Evolutionary conservation across 2,329 filamentous ascomycete species (phyloP).

Genomic region (Cadophora sp.): DNA sequence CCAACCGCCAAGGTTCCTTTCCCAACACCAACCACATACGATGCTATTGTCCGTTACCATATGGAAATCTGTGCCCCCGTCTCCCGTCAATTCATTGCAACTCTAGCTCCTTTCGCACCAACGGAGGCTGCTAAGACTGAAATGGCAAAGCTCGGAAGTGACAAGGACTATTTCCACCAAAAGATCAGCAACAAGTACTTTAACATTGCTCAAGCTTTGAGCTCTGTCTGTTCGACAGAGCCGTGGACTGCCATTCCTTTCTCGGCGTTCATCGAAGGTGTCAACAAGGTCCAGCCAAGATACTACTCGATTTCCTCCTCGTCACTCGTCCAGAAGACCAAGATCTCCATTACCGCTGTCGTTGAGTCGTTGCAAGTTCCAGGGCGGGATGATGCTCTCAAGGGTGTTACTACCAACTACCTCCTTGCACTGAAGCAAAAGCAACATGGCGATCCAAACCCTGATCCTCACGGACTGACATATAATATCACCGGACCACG

Average conservation of each 20-base stretch:
- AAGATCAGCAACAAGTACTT: constrained; percentile 82
- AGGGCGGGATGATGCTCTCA: constrained; percentile 78
- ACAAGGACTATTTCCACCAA: constrained; percentile 95
- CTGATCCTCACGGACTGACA: constrained; percentile 81
- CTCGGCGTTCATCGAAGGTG: constrained; percentile 90
- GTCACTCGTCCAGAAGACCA: constrained; percentile 90
- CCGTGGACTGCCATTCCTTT: constrained; percentile 89
- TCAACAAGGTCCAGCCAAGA: constrained; percentile 94
- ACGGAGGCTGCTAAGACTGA: constrained; percentile 85
- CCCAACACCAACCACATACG: constrained; percentile 95
- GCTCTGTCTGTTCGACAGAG: constrained; percentile 73
- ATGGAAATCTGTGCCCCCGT: constrained; percentile 96
- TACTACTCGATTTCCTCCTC: constrained; percentile 99
- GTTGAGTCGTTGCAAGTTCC: constrained; percentile 85
- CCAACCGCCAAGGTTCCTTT: constrained; percentile 97
- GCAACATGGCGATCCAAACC: constrained; percentile 86
- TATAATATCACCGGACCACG: constrained; percentile 89
- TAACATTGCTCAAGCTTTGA: constrained; percentile 88
- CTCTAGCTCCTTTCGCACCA: constrained; percentile 87
- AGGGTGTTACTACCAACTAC: constrained; percentile 97
- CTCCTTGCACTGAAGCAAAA: constrained; percentile 94
- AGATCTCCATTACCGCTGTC: constrained; percentile 93
- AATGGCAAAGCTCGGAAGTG: constrained; percentile 85
- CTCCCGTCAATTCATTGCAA: constrained; percentile 92
- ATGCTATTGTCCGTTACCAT: constrained; percentile 91